A percentile compares a stretch with the other conserved stretches of the same genome.
Conservation (phyloP, 169 alveolate genomes). For the Neospora caninum region DNA sequence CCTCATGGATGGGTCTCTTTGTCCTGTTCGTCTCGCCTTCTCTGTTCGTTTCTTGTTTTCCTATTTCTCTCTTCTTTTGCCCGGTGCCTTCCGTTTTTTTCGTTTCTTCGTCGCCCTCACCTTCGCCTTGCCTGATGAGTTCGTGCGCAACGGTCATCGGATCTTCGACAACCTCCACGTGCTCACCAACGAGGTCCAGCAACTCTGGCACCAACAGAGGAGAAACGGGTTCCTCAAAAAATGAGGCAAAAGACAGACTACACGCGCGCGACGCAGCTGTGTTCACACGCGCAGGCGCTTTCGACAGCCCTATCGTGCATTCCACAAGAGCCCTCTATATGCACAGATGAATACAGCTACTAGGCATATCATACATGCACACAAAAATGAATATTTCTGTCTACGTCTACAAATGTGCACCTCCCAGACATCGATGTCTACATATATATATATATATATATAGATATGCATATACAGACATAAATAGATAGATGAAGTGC, state of each 20-base stretch:
- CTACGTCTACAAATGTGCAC: neutral
- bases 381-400: no score
- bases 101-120: neutral
- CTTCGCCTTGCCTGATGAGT: slow-evolving; percentile 37
- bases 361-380: no score
- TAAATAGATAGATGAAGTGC: neutral
- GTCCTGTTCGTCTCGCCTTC: no score
- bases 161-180: slow-evolving; percentile 2
- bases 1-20: no score
- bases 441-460: neutral
- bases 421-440: neutral
- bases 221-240: neutral
- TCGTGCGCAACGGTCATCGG: slow-evolving; percentile 37
- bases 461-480: neutral
- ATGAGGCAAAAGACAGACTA: neutral
- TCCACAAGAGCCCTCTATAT: no score
- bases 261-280: neutral
- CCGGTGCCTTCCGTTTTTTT: no score
- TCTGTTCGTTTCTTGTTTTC: no score
- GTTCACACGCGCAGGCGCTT: no score
- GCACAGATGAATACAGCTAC: no score
- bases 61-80: no score
- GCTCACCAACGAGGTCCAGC: slow-evolving; percentile 24
- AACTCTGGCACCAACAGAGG: slow-evolving; percentile 10
- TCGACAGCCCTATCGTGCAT: no score